These are phyloP conservation scores for Metarhizium rileyi DNA, from an alignment of 2,329 filamentous ascomycete species.

Conservation along the genomic window DNA sequence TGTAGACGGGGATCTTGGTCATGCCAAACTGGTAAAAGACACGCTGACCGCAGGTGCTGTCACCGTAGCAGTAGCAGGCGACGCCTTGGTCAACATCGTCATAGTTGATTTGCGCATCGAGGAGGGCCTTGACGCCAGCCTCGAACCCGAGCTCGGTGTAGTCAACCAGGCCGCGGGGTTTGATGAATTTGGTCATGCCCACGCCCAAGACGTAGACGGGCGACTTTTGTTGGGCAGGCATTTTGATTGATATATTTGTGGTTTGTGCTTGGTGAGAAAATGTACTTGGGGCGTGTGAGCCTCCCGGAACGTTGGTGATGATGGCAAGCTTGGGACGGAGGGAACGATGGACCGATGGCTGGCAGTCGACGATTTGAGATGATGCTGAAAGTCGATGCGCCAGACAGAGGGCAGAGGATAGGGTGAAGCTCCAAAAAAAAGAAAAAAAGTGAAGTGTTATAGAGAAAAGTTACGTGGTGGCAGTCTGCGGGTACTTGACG, in stretches of 20 bases:
- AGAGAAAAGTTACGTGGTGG: too few species aligned
- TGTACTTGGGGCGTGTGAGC: background rate
- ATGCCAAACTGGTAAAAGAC: conserved; percentile 99
- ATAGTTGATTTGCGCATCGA: conserved; percentile 84
- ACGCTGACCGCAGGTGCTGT: conserved; percentile 88
- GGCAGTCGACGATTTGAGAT: background rate
- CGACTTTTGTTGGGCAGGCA: conserved; percentile 41
- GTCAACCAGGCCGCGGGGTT: conserved; percentile 86
- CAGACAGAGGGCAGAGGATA: too few species aligned
- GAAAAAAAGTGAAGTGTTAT: too few species aligned
- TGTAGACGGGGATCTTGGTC: conserved; percentile 92
- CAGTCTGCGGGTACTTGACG: background rate
- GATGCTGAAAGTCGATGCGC: too few species aligned
- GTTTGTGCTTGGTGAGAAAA: background rate
- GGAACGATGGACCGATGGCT: background rate
- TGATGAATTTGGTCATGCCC: conserved; percentile 99
- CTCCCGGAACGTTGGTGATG: background rate
- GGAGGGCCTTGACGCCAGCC: conserved; percentile 78
- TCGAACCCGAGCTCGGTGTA: conserved; percentile 93
- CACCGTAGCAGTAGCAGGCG: conserved; percentile 97
- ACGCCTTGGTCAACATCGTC: conserved; percentile 92
- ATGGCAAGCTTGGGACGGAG: background rate
- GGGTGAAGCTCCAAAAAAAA: background rate
- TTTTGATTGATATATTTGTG: conserved; percentile 18
- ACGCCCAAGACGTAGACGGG: conserved; percentile 85